Conservation (phyloP, 805 yeast genomes). For the Kuraishia borneana region DNA sequence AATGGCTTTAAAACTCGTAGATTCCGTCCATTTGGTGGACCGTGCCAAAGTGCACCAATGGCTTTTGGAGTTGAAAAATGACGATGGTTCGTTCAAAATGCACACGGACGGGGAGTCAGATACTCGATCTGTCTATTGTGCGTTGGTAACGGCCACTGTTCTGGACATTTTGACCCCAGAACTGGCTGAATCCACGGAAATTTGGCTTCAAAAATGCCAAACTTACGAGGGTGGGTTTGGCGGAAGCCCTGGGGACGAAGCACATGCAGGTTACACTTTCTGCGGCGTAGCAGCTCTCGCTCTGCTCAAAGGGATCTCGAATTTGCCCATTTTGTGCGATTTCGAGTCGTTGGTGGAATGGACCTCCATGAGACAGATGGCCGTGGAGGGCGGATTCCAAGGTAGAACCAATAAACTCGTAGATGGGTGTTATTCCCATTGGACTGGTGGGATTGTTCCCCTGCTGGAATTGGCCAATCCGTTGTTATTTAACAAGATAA, state of each 20-base stretch:
- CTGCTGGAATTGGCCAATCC: slow-evolving; percentile 41
- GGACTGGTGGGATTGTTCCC: slow-evolving; percentile 80
- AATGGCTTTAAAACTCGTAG: slow-evolving; percentile 44
- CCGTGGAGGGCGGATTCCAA: slow-evolving; percentile 73
- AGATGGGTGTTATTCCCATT: slow-evolving; percentile 91
- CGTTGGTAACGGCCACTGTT: slow-evolving; percentile 58
- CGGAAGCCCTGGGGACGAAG: slow-evolving; percentile 75
- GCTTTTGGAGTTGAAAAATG: slow-evolving; percentile 51
- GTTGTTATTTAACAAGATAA: neutral
- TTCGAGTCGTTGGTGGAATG: slow-evolving; percentile 46
- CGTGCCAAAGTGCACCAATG: slow-evolving; percentile 42
- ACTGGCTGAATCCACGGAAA: slow-evolving; percentile 36
- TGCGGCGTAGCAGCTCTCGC: slow-evolving; percentile 69
- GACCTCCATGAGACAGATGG: slow-evolving; percentile 59
- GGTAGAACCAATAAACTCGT: slow-evolving; percentile 92
- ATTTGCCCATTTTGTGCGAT: slow-evolving; percentile 26
- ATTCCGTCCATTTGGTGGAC: slow-evolving; percentile 33
- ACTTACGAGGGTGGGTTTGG: slow-evolving; percentile 95
- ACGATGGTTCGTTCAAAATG: slow-evolving; percentile 72
- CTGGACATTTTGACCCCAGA: slow-evolving; percentile 54
- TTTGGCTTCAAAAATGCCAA: slow-evolving; percentile 65
- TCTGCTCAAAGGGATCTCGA: slow-evolving; percentile 27
- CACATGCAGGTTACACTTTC: slow-evolving; percentile 95
- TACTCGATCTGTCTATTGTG: slow-evolving; percentile 80
- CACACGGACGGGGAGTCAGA: slow-evolving; percentile 76